A percentile compares a stretch with the other conserved stretches of the same genome.
Evolutionary conservation across 495 filamentous ascomycete genomes (phyloP).

Genomic region (Letharia lupina): DNA sequence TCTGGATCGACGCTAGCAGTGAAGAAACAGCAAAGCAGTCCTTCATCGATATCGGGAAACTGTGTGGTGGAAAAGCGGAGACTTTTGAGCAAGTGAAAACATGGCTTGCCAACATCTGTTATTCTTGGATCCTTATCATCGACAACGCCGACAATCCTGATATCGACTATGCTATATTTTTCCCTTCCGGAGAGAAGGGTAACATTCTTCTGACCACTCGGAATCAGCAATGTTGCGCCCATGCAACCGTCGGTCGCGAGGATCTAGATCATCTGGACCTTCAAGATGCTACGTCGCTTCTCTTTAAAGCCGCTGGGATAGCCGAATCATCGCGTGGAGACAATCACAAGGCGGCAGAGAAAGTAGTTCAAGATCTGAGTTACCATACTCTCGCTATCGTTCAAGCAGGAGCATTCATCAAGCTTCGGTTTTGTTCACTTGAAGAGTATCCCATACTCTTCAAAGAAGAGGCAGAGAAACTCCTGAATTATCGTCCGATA

Average conservation of each 20-base stretch:
- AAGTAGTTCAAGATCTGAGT: slow-evolving; percentile 3
- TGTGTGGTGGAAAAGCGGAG: slow-evolving; percentile 17
- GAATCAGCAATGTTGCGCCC: slow-evolving; percentile 27
- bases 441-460: slow-evolving; percentile 11
- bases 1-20: slow-evolving; percentile 37
- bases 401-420: slow-evolving; percentile 15
- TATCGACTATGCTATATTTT: slow-evolving; percentile 28
- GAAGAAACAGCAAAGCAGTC: slow-evolving; percentile 23
- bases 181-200: slow-evolving; percentile 31
- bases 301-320: slow-evolving; percentile 25
- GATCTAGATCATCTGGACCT: slow-evolving; percentile 27
- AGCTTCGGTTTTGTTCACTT: neutral
- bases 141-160: slow-evolving; percentile 41
- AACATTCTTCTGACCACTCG: slow-evolving; percentile 36
- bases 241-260: slow-evolving; percentile 26
- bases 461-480: neutral
- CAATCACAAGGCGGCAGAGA: neutral
- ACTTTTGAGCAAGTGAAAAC: slow-evolving; percentile 24
- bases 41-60: slow-evolving; percentile 25
- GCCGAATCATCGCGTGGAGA: neutral
- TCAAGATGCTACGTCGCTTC: slow-evolving; percentile 29
- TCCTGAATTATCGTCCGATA: slow-evolving; percentile 5
- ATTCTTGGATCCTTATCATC: slow-evolving; percentile 38
- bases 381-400: slow-evolving; percentile 17
- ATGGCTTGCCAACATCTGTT: slow-evolving; percentile 29